Evolutionary conservation across 2,329 filamentous ascomycete genomes (phyloP), one percentile per base, ranked within the genome.

Genomic region (Fusarium vanettenii): DNA sequence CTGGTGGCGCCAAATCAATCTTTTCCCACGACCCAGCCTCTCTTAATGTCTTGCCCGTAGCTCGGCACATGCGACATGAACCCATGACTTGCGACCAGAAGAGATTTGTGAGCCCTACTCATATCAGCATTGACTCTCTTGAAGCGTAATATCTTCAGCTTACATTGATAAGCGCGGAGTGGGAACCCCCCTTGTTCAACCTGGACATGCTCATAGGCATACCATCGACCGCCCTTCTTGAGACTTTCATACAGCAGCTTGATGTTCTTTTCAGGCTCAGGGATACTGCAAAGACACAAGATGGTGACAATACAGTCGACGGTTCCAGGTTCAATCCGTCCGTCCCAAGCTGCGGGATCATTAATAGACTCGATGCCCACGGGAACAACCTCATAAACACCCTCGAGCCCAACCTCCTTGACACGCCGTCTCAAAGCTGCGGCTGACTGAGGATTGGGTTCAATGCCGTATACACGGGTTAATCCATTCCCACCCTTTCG

Each of bases 241-340:
- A 92, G 83, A 62, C 88, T 87, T 35, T 84, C 81, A 79, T 91
- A 92, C 33, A 92, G 80, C 71, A 87, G 86, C 66, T 81, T 81
- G 69, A 91, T 86, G 69, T 91, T 89, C 73, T 83, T 81, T 76
- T 89, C 83, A 5, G 89, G 90, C 4, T 90, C 87, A 0, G 91
- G 91, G 60, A 92, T 91, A 74, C 88, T 89, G 84, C 91, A 93
- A 35, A 92, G 84, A 64, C 90, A 91, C 64, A 92, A 83, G 29
- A 92, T 82, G 3, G 89, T 88, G 56, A 92, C 88, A 66, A 92
- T 88, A 79, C 87, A 89, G 75, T 91, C 89, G 20, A 90, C 85
- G 60, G 85, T 88, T 22, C 83, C 90, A 45, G 84, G 84, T 61
- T 86, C 81, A 14, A 92, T 84, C 33, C 83, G 83, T 2, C 86